A percentile compares a stretch with the other conserved stretches of the same genome.
Conservation (phyloP, 1,284 basidiomycete species). For the Boletus coffeatus region DNA sequence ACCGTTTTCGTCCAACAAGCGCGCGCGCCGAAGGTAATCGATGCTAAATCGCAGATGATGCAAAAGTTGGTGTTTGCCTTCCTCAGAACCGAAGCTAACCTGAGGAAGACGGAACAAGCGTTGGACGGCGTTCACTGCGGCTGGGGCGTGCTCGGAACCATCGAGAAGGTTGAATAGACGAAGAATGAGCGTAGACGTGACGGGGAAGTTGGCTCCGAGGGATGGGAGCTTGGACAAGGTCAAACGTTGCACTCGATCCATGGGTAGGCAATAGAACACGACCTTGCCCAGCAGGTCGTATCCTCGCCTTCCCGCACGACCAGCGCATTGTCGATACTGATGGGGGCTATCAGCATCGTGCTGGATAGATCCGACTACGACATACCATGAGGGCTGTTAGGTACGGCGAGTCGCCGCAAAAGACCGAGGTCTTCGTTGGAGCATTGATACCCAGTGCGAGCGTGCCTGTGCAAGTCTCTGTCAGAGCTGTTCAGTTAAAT, state of each 20-base stretch:
- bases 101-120: slow-evolving; percentile 52
- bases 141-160: slow-evolving; percentile 47
- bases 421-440: slow-evolving; percentile 60
- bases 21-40: slow-evolving; percentile 57
- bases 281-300: slow-evolving; percentile 67
- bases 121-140: slow-evolving; percentile 45
- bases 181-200: slow-evolving; percentile 59
- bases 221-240: slow-evolving; percentile 59
- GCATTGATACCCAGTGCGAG: slow-evolving; percentile 72
- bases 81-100: slow-evolving; percentile 49
- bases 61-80: slow-evolving; percentile 49
- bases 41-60: slow-evolving; percentile 68
- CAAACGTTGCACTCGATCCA: slow-evolving; percentile 57
- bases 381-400: slow-evolving; percentile 59
- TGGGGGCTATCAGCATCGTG: background rate
- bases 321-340: slow-evolving; percentile 67
- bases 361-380: background rate
- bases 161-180: slow-evolving; percentile 60
- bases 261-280: slow-evolving; percentile 61
- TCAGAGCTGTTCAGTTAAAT: slow-evolving; percentile 1
- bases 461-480: slow-evolving; percentile 38
- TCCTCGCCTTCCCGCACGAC: slow-evolving; percentile 63
- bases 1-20: slow-evolving; percentile 47
- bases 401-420: slow-evolving; percentile 62
- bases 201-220: slow-evolving; percentile 57